phyloP scores from a whole-genome alignment of 352 stramenopile species.

The Phytophthora pseudosyringae region DNA sequence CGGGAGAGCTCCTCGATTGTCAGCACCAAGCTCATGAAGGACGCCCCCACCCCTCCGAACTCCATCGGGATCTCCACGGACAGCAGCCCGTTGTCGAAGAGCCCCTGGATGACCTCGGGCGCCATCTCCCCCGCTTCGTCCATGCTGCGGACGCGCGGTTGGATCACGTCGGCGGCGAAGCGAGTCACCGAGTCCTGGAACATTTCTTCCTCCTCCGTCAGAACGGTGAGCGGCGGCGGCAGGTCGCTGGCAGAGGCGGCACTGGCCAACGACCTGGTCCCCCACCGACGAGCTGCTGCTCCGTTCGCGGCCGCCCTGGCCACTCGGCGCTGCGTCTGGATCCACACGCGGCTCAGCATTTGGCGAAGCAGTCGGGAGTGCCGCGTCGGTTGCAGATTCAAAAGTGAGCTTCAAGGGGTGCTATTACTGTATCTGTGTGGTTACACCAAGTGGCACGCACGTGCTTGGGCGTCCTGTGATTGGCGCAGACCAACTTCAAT shows the following conservation, averaged over 20 bases:
- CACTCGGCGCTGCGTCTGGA: slow-evolving; percentile 20
- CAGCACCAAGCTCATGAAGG: slow-evolving; percentile 94
- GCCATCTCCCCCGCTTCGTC: slow-evolving; percentile 91
- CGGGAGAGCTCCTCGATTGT: slow-evolving; percentile 96
- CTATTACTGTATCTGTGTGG: not conserved
- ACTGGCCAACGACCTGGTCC: slow-evolving; percentile 13
- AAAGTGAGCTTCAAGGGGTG: slow-evolving; percentile 28
- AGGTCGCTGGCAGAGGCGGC: slow-evolving; percentile 8
- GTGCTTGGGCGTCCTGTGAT: slow-evolving; percentile 20
- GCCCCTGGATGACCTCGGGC: slow-evolving; percentile 83
- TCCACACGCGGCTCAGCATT: slow-evolving; percentile 26
- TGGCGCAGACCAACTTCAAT: slow-evolving; percentile 25
- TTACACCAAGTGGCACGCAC: slow-evolving; percentile 12
- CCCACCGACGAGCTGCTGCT: slow-evolving; percentile 22
- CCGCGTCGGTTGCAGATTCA: slow-evolving; percentile 5
- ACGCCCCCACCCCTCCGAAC: slow-evolving; percentile 92
- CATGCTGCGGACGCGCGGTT: slow-evolving; percentile 92
- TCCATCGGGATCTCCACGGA: slow-evolving; percentile 95
- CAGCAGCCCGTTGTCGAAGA: slow-evolving; percentile 95
- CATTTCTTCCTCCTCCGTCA: slow-evolving; percentile 83
- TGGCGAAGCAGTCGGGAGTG: not conserved
- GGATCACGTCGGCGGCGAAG: slow-evolving; percentile 85
- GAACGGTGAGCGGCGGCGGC: slow-evolving; percentile 54
- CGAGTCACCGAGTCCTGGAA: slow-evolving; percentile 85
- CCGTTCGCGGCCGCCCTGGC: not conserved